These are phyloP conservation scores for Ceratocystis diversiconidia DNA, from an alignment of 2,329 filamentous ascomycete genomes.

Conservation along the genomic window DNA sequence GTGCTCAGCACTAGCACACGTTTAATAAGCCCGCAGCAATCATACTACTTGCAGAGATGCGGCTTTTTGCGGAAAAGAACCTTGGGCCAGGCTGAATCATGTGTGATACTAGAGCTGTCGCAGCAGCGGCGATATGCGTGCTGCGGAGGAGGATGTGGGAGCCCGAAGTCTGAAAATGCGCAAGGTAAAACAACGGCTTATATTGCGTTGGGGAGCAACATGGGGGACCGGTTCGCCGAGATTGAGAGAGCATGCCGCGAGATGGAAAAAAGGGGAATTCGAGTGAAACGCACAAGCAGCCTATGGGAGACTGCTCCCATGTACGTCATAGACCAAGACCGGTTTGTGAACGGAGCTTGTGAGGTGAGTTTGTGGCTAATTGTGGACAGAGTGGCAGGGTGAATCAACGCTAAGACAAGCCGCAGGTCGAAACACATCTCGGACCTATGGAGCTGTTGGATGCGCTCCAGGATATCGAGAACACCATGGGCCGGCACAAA, in stretches of 20 bases:
- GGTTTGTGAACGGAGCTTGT: slow-evolving; percentile 84
- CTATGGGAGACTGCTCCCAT: slow-evolving; percentile 93
- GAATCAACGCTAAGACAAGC: not conserved
- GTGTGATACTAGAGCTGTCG: not conserved
- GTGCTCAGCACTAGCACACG: not conserved
- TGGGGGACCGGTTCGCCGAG: slow-evolving; percentile 70
- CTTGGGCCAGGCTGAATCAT: not conserved
- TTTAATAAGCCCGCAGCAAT: not conserved
- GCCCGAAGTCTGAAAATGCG: slow-evolving; percentile 22
- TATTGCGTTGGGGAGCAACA: slow-evolving; percentile 82
- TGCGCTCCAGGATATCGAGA: slow-evolving; percentile 71
- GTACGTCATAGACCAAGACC: slow-evolving; percentile 82
- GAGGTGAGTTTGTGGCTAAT: slow-evolving; percentile 46
- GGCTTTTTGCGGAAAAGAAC: too few relatives aligned
- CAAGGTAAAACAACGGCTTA: slow-evolving; percentile 42
- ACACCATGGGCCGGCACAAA: slow-evolving; percentile 63
- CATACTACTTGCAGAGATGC: not conserved
- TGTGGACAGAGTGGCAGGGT: not conserved
- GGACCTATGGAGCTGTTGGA: slow-evolving; percentile 64
- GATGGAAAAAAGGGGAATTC: slow-evolving; percentile 61
- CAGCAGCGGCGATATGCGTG: slow-evolving; percentile 2
- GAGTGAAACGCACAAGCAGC: slow-evolving; percentile 64
- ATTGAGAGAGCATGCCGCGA: slow-evolving; percentile 72
- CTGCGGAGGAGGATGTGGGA: slow-evolving; percentile 27
- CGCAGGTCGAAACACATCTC: slow-evolving; percentile 64